Base-by-base conservation (phyloP, 768 basidiomycete species). In the Lactifluus pinguis region DNA sequence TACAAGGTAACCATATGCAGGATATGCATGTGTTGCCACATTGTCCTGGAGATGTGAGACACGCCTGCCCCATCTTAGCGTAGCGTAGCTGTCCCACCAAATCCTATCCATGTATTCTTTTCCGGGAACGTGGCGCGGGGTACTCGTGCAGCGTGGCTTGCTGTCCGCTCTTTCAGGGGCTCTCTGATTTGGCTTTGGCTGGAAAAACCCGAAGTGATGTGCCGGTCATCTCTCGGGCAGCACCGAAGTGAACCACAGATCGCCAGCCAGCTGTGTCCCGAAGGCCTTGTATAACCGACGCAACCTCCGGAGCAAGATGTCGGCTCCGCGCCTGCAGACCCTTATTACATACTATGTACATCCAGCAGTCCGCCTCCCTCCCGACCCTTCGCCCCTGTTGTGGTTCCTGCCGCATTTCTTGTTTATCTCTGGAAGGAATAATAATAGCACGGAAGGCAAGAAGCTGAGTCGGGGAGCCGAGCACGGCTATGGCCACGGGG, bases 241-340 rank as follows among this genome's bases (percentile, higher is more conserved):
- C 44, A 47, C 59, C 59, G 42, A 53, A 53, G n/a, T n/a, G n/a
- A n/a, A n/a, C n/a, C n/a, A n/a, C n/a, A n/a, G 25, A 29, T 14
- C 21, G 25, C 25, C 14, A 44, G n/a, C 7, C 10, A 38, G 32
- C 9, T 19, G 44, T n/a, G 44, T 19, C 44, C 10, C 6, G 44
- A 44, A 19, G 17, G n/a, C n/a, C 44, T 19, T 19, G n/a, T 44
- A 19, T 8, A 44, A n/a, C 44, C 6, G 19, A 19, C n/a, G n/a
- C 44, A 19, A 47, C 21, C n/a, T n/a, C n/a, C n/a, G 21, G 11
- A 47, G 45, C 21, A 21, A 47, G 45, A 25, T 47, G 45, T 25
- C 21, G 45, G 21, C 45, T 11, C 45, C 11, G 45, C 45, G 13
- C 21, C 11, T 47, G 21, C 45, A 10, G 13, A 25, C 21, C 13